Evolutionary conservation across 2,329 filamentous ascomycete genomes (phyloP), one percentile per base, ranked within the genome.

Genomic region (Blastomyces percursus): DNA sequence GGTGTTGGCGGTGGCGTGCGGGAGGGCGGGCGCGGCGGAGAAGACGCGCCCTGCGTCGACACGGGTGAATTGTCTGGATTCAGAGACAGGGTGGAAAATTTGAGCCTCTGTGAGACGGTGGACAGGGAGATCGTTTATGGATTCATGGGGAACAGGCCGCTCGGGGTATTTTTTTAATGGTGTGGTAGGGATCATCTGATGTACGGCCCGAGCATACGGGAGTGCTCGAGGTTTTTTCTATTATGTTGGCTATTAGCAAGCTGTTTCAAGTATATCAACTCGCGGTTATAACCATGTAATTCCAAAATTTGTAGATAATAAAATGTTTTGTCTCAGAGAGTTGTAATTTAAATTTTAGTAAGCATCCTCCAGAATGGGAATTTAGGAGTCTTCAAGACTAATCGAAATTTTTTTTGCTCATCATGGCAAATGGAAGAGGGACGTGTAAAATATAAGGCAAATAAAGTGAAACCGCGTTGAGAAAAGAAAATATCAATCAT

Each of bases 311-410:
- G 46, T 63, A 59, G 65, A 63, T 50, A 65, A 69, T 62, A 1
- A 60, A 44, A 61, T 58, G 32, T 30, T 63, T 48, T 64, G 65
- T 62, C 67, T 90, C 87, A 90, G 87, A 87, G 84, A 87, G 84
- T 86, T 84, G 82, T 82, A 84, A 84, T 79, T 80, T 80, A 84
- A 82, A 81, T 93, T 93, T 68, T 21, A 44, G 70, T 75, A 76
- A 75, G 70, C 77, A 96, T 74, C 86, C 72, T 72, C 72, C 68
- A 69, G 35, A 38, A 62, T 64, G 67, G 65, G 67, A 66, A 69
- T 60, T 61, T 67, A 75, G 80, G 76, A 86, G 92, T 97, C 92
- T 96, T 96, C 82, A 95, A 96, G 93, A 97, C 93, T 96, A 96
- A 97, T 96, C 93, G 93, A 85, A 85, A 30, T 88, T 84, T 59